Evolutionary conservation across 2,329 filamentous ascomycete species (phyloP), one percentile per base, ranked within the genome.

Genomic region (Oidium heveae): DNA sequence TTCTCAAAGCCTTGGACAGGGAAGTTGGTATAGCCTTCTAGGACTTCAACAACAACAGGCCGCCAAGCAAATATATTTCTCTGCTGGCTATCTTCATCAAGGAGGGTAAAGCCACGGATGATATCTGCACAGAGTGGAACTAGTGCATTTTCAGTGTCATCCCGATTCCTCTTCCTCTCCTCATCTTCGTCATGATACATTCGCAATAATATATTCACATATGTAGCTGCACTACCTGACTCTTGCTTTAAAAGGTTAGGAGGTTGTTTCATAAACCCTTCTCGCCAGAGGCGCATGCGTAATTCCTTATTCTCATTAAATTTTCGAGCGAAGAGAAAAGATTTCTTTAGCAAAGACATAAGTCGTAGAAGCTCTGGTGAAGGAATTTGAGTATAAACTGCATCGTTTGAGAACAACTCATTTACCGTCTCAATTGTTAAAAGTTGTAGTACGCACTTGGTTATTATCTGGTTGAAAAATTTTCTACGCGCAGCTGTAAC

Each of bases 351-450:
- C 0, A 98, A 74, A 0, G 77, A 79, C 93, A 98, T 99, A 15
- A 99, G 74, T 2, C 88, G 81, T 20, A 99, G 74, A 0, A 99
- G 78, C 65, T 96, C 87, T 10, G 77, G 71, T 0, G 87, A 94
- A 0, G 91, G 93, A 41, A 98, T 98, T 65, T 94, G 81, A 6
- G 80, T 75, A 66, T 98, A 98, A 16, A 98, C 93, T 0, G 84
- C 79, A 65, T 96, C 88, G 67, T 96, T 98, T 61, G 87, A 93
- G 71, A 98, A 98, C 52, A 99, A 79, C 68, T 99, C 93, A 63
- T 94, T 93, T 44, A 99, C 93, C 0, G 93, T 99, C 68, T 98
- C 93, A 62, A 98, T 98, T 87, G 98, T 98, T 59, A 99, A 79
- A 1, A 98, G 77, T 67, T 98, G 93, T 9, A 99, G 73, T 4